Evolutionary conservation across 176 grass and related monocot genomes (phyloP).

Genomic region (Cenchrus americanus): DNA sequence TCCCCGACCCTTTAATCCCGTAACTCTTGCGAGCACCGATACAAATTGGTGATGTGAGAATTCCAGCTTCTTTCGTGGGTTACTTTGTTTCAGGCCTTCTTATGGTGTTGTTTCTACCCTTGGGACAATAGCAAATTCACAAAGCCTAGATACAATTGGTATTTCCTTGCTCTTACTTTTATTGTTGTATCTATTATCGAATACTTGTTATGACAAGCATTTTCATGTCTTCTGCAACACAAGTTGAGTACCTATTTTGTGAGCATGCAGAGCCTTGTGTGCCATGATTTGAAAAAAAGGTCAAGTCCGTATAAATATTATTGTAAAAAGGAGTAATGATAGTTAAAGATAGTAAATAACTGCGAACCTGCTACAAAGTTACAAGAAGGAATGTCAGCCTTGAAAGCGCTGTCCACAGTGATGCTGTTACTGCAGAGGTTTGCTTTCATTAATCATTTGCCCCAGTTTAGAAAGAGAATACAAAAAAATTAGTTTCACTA

Average conservation of each 20-base stretch:
- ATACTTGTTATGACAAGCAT: conserved; percentile 26
- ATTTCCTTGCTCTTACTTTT: conserved; percentile 46
- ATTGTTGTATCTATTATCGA: conserved; percentile 21
- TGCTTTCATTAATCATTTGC: conserved; percentile 40
- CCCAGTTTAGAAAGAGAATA: no score
- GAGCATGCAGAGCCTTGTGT: not conserved
- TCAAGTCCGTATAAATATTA: not conserved
- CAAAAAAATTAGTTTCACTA: conserved; percentile 5
- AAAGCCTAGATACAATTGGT: conserved; percentile 85
- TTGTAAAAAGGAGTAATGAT: not conserved
- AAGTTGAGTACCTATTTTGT: not conserved
- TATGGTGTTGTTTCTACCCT: conserved; percentile 78
- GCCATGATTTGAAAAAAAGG: not conserved
- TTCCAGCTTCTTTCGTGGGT: conserved; percentile 85
- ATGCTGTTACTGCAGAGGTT: conserved; percentile 93
- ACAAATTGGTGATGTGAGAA: conserved; percentile 86
- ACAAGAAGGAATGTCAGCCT: conserved; percentile 59
- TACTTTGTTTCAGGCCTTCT: conserved; percentile 88
- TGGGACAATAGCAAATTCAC: conserved; percentile 83
- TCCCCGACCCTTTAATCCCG: conserved; percentile 21
- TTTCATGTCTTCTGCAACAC: conserved; percentile 20
- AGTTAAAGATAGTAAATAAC: not conserved
- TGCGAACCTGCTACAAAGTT: conserved; percentile 46
- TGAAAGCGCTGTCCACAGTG: conserved; percentile 77
- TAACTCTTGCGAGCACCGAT: conserved; percentile 69